Conservation (phyloP, 306 rosid genomes). For the Begonia masoniana region DNA sequence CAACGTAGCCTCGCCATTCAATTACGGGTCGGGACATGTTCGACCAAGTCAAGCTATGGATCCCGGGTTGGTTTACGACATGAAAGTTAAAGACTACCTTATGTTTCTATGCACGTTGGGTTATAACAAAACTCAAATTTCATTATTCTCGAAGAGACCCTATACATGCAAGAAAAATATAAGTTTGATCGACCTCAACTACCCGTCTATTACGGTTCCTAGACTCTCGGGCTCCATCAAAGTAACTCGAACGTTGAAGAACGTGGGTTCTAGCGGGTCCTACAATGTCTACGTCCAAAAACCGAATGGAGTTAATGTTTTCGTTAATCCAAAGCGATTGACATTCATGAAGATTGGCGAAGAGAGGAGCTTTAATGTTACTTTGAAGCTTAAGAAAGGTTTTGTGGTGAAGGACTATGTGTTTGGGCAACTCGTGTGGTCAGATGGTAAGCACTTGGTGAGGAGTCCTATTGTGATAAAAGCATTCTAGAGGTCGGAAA, state of each 20-base stretch:
- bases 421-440: constrained; percentile 68
- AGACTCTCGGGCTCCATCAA: constrained; percentile 37
- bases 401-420: constrained; percentile 28
- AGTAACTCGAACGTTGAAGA: constrained; percentile 48
- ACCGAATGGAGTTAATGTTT: constrained; percentile 36
- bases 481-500: constrained; percentile 14
- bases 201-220: constrained; percentile 80
- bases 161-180: constrained; percentile 29
- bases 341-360: constrained; percentile 46
- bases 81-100: constrained; percentile 41
- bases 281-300: constrained; percentile 29
- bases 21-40: constrained; percentile 80
- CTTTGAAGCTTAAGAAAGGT: constrained; percentile 22
- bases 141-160: constrained; percentile 22
- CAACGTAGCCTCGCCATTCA: constrained; percentile 52
- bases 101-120: constrained; percentile 57
- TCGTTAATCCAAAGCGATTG: constrained; percentile 50
- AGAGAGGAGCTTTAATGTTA: constrained; percentile 44
- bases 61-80: constrained; percentile 85
- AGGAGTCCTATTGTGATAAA: constrained; percentile 69
- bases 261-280: constrained; percentile 61
- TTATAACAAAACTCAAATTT: constrained; percentile 38
- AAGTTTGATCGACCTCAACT: constrained; percentile 43
- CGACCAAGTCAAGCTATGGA: constrained; percentile 63
- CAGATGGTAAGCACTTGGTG: constrained; percentile 66